Evolutionary conservation across 345 rosid genomes (phyloP), one percentile per base, ranked within the genome.

Genomic region (Eucalyptus globulus): DNA sequence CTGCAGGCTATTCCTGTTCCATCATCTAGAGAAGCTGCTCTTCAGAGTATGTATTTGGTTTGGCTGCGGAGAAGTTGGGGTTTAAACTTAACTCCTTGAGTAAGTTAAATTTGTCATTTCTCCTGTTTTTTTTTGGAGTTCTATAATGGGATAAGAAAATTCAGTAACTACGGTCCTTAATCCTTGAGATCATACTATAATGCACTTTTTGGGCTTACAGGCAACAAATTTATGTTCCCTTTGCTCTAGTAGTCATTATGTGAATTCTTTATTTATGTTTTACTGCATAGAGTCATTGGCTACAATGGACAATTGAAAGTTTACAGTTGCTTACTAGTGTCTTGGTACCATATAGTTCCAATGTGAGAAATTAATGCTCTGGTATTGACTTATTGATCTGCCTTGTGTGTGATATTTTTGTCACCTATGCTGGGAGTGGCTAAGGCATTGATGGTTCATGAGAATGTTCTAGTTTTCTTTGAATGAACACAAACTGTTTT

Each of bases 41-140:
- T 96, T 90, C 92, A 91, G 91, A 91, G 95, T 90, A 94, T 40
- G 40, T 97, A 83, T 96, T 95, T 94, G 92, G 90, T 88, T 91
- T 96, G 90, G 99, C 99, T 86, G 96, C 98, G 87, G 95, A 97
- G 89, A 97, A 94, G 91, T 90, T 97, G 93, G 97, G 99, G 27
- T 96, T 97, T 90, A 93, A 95, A 90, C 95, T 97, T 90, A 91
- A 91, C 85, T 88, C 92, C 7, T 91, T 69, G 83, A 67, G 80
- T 94, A 94, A 90, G 93, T 98, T 96, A 93, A 93, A 99, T 92
- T 89, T 45, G 21, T 51, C 72, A 26, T 44, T 44, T 60, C 76
- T 10, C 72, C 72, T 86, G 12, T 45, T 83, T 80, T 83, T 80
- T 43, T 60, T 47, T 69, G 24, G 80, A 67, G 40, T n/a, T n/a